Evolutionary conservation across 169 alveolate genomes (phyloP), one percentile per base, ranked within the genome.

Genomic region (Cystoisospora suis): DNA sequence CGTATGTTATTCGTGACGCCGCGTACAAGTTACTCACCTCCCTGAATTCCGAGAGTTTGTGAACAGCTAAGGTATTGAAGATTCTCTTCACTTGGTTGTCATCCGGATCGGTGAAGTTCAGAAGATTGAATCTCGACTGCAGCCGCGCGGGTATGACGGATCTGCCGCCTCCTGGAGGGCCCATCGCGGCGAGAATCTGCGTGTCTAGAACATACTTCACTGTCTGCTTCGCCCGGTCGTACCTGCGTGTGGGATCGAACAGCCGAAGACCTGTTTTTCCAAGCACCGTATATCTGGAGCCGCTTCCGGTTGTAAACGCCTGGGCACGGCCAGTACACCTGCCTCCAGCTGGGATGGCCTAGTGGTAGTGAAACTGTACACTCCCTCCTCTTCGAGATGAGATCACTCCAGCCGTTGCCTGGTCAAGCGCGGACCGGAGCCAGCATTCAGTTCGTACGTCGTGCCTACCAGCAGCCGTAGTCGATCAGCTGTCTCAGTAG

Each of bases 141-240:
- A 97, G 88, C 92, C 99, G 97, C 36, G 95, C 93, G n/a, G 98
- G 95, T 42, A 97, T 95, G 81, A 93, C 96, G n/a, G 97, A 96
- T 59, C 98, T 95, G 15, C 99, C 99, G 29, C 99, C 99, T 9
- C 98, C 99, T 0, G 99, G 98, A 7, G 98, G 98, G 1, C 99
- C 99, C 99, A 98, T 98, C 45, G 99, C 99, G 1, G 98, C 97
- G 29, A 97, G 93, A 86, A 98, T 91, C 91, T 97, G 97, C 59
- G 97, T 93, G 94, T 96, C 98, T 65, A 92, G 94, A 36, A 97
- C 96, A n/a, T 87, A 94, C 94, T 97, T 94, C 93, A 94, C 85
- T 70, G 96, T 94, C 93, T 97, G 97, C 96, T 96, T 97, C 89
- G 85, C 81, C 75, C 99, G 96, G 93, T 98, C 99, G 88, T 97